These are phyloP conservation scores for Parmelia sp. DNA, from an alignment of 495 filamentous ascomycete genomes.

Conservation along the genomic window DNA sequence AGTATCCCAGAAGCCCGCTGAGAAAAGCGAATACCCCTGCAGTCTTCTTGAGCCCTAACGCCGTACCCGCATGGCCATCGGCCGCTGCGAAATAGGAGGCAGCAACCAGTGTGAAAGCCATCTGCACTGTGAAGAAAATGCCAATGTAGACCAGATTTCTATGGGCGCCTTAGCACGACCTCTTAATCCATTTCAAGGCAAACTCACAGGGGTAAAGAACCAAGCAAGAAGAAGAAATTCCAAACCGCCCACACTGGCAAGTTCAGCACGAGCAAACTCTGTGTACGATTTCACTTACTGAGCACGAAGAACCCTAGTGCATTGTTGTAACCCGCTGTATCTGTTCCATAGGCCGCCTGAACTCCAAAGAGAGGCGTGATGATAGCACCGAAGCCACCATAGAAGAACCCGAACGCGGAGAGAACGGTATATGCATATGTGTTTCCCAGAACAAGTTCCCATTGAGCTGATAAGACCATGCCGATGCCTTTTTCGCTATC, in stretches of 20 bases:
- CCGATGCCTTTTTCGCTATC: slow-evolving; percentile 32
- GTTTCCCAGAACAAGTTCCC: slow-evolving; percentile 46
- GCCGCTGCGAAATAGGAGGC: slow-evolving; percentile 42
- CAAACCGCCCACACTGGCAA: slow-evolving; percentile 41
- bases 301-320: slow-evolving; percentile 43
- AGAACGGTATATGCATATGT: slow-evolving; percentile 48
- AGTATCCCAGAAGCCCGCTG: slow-evolving; percentile 44
- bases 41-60: slow-evolving; percentile 38
- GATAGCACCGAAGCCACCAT: slow-evolving; percentile 38
- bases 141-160: slow-evolving; percentile 44
- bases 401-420: slow-evolving; percentile 46
- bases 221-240: slow-evolving; percentile 42
- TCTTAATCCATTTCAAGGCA: too few relatives aligned
- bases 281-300: slow-evolving; percentile 6
- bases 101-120: slow-evolving; percentile 42
- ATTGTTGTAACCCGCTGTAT: slow-evolving; percentile 40
- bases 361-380: slow-evolving; percentile 40
- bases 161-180: background rate
- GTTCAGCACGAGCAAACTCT: background rate
- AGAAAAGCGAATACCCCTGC: slow-evolving; percentile 44
- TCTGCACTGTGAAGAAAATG: slow-evolving; percentile 43
- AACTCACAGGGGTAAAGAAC: slow-evolving; percentile 34
- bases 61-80: slow-evolving; percentile 34
- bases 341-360: slow-evolving; percentile 34
- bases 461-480: slow-evolving; percentile 46